A percentile compares a stretch with the other conserved stretches of the same genome.
Conservation (phyloP, 2,329 filamentous ascomycete species). For the Coniosporium uncinatum region DNA sequence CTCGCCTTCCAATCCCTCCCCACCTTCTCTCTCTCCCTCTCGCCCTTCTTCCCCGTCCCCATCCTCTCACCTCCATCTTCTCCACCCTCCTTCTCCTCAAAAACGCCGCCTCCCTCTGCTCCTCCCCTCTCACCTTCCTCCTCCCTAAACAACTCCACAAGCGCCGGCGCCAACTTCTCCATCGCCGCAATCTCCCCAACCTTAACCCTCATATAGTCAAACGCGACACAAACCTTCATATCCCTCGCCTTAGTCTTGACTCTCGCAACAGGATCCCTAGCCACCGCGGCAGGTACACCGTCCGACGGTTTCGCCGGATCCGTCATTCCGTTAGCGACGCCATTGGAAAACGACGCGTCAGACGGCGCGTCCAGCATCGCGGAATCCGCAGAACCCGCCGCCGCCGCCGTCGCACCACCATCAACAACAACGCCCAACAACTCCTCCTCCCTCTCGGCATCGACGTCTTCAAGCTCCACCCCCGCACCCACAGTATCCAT, state of each 20-base stretch:
- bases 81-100: constrained; percentile 12
- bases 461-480: constrained; percentile 17
- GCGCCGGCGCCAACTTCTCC: constrained; percentile 54
- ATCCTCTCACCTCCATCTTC: constrained; percentile 6
- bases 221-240: constrained; percentile 66
- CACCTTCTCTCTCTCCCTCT: constrained; percentile 6
- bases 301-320: constrained; percentile 4
- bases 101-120: no score
- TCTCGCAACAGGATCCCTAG: not conserved
- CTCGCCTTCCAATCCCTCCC: constrained; percentile 10
- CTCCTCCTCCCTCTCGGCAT: constrained; percentile 9
- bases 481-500: constrained; percentile 28
- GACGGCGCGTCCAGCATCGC: not conserved
- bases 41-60: constrained; percentile 2
- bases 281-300: constrained; percentile 1
- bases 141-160: constrained; percentile 51
- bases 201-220: constrained; percentile 73
- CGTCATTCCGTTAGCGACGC: not conserved
- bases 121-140: constrained; percentile 24
- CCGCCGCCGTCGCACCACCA: constrained; percentile 10
- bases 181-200: constrained; percentile 65
- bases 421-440: constrained; percentile 17
- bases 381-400: not conserved
- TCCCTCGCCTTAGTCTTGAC: not conserved
- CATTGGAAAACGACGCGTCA: not conserved